A percentile compares a stretch with the other conserved stretches of the same genome.
Evolutionary conservation across 768 basidiomycete species (phyloP).

Genomic region (Psilocybe cubensis): DNA sequence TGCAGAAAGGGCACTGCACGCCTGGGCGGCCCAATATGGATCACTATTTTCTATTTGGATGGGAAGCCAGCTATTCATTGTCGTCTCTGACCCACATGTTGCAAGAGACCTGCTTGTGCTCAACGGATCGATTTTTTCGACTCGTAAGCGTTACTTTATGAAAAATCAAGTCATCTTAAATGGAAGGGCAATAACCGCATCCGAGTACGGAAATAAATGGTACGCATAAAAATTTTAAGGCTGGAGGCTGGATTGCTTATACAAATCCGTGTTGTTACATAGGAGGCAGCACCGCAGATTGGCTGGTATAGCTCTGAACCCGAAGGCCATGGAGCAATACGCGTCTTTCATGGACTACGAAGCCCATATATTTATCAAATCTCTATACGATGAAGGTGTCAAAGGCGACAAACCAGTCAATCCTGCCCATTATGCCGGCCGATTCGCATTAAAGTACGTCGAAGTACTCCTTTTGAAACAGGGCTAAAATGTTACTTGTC

Average conservation of each 20-base stretch:
- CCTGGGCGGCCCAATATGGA: conserved; percentile 37
- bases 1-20: conserved; percentile 34
- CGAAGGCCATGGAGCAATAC: conserved; percentile 38
- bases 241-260: too few species aligned
- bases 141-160: conserved; percentile 36
- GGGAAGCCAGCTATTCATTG: conserved; percentile 41
- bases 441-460: conserved; percentile 24
- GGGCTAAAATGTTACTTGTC: background rate
- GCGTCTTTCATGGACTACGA: conserved; percentile 39
- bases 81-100: conserved; percentile 36
- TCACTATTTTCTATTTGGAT: conserved; percentile 39
- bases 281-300: conserved; percentile 47
- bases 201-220: conserved; percentile 36
- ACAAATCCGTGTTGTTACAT: too few species aligned
- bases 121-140: conserved; percentile 38
- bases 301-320: conserved; percentile 33
- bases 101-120: conserved; percentile 38
- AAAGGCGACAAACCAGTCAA: conserved; percentile 38
- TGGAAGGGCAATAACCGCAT: conserved; percentile 36
- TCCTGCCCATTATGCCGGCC: conserved; percentile 40
- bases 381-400: conserved; percentile 34
- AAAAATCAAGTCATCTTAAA: conserved; percentile 37
- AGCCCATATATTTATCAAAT: conserved; percentile 38
- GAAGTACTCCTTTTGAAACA: background rate
- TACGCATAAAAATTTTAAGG: too few species aligned